phyloP scores from a whole-genome alignment of 2,329 filamentous ascomycete species.

The Microdochium nivale region DNA sequence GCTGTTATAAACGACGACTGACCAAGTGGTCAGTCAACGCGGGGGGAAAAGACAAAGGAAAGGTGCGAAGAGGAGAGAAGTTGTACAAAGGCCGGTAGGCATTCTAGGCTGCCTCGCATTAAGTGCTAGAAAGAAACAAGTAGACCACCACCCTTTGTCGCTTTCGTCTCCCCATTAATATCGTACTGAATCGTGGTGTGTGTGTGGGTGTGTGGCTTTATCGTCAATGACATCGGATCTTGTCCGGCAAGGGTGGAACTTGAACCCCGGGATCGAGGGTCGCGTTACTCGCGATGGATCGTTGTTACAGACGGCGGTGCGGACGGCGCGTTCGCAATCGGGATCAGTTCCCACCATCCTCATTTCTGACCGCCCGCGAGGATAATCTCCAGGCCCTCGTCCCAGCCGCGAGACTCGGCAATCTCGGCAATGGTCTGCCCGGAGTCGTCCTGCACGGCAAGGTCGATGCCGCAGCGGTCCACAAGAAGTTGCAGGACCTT shows the following conservation, averaged over 20 bases:
- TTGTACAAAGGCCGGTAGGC: no score
- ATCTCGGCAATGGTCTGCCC: constrained; percentile 48
- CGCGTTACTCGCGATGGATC: neutral
- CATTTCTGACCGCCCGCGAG: constrained; percentile 7
- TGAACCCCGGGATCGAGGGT: neutral
- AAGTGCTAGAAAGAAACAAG: no score
- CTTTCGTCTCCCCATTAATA: no score
- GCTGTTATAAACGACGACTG: no score
- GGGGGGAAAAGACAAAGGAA: no score
- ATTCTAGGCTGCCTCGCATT: no score
- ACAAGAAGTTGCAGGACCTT: constrained; percentile 43
- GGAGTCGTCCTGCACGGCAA: constrained; percentile 43
- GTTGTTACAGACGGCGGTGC: neutral
- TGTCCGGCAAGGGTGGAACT: neutral
- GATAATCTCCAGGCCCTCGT: constrained; percentile 44
- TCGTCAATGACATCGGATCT: neutral
- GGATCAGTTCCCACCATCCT: neutral
- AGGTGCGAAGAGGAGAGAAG: no score
- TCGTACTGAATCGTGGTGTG: no score
- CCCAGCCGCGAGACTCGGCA: constrained; percentile 48
- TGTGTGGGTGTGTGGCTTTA: no score
- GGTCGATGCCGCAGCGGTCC: constrained; percentile 38
- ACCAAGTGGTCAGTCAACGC: no score
- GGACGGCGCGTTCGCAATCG: neutral
- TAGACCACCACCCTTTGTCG: no score